Base-by-base conservation (phyloP, 768 basidiomycete genomes). In the Dendrothele bispora region DNA sequence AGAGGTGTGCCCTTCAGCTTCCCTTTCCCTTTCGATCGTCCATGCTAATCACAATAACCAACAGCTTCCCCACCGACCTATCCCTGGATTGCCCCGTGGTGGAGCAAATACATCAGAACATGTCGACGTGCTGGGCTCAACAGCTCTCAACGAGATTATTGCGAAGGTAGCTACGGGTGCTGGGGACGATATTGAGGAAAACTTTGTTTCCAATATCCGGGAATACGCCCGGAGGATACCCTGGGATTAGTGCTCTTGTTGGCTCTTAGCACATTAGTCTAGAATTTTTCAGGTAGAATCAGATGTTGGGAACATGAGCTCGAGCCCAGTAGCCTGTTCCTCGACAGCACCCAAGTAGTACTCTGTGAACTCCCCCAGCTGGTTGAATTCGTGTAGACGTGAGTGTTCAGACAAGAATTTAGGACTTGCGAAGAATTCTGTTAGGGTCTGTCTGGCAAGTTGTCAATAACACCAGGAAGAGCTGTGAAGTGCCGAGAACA, bases 51-150 rank as follows among this genome's bases (percentile, higher is more conserved):
- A 39, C 39, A 21, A 30, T 26, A 10, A 38, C 47, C 39, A 57
- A 10, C 52, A 91, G 88, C 76, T 92, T 46, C 84, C 86, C 39
- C 95, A 98, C 69, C 76, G 74, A 10, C 95, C 94, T 7, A 72
- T 83, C 39, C 53, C 71, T 46, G 82, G 66, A 34, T 90, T 81
- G 55, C 95, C 80, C 42, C 81, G 95, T 24, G 95, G 97, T 32
- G 97, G 95, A 1, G 90, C 94, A 3, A 89, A 87, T 51, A 95
- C 95, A 1, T 83, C 88, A 39, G 91, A 95, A 62, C 92, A 97
- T 59, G 84, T 98, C 27, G 95, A 91, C 64, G 81, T 91, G 45
- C 73, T 85, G 21, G 83, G 95, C 6, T 86, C 90, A 8, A 86
- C 82, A 0, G 77, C 79, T 11, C 60, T 98, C 49, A 98, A 95